These are phyloP conservation scores for Rhododendron ferrugineum DNA, from an alignment of 148 eudicot species.

Conservation along the genomic window DNA sequence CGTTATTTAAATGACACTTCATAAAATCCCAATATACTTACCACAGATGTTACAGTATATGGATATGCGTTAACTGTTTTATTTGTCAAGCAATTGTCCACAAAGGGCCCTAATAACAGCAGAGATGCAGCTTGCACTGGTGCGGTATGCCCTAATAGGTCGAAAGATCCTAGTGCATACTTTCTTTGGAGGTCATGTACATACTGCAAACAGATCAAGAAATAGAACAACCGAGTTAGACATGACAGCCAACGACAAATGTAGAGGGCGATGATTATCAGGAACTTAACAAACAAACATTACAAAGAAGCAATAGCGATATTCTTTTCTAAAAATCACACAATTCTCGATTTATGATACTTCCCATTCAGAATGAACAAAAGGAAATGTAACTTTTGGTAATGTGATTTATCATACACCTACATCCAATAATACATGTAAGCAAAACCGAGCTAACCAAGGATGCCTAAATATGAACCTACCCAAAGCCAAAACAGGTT, in stretches of 20 bases:
- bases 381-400: background rate
- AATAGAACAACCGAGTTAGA: background rate
- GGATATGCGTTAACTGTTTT: slow-evolving; percentile 52
- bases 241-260: background rate
- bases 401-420: background rate
- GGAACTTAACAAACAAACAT: background rate
- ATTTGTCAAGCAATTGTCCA: slow-evolving; percentile 67
- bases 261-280: background rate
- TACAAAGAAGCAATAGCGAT: background rate
- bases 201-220: slow-evolving; percentile 41
- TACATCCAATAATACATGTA: background rate
- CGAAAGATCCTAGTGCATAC: slow-evolving; percentile 67
- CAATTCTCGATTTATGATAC: background rate
- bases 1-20: slow-evolving; percentile 7
- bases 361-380: background rate
- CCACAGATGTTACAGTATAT: slow-evolving; percentile 43
- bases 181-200: slow-evolving; percentile 66
- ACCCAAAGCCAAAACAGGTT: background rate
- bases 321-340: background rate
- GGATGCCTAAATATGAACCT: background rate
- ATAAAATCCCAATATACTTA: slow-evolving; percentile 23
- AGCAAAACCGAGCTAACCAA: background rate
- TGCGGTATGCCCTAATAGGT: slow-evolving; percentile 70
- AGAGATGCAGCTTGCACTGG: slow-evolving; percentile 66
- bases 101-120: slow-evolving; percentile 57